Percentiles rank a stretch among this genome's conserved stretches.
Conservation (phyloP, 2,329 filamentous ascomycete species). For the Hypoxylon sp. region DNA sequence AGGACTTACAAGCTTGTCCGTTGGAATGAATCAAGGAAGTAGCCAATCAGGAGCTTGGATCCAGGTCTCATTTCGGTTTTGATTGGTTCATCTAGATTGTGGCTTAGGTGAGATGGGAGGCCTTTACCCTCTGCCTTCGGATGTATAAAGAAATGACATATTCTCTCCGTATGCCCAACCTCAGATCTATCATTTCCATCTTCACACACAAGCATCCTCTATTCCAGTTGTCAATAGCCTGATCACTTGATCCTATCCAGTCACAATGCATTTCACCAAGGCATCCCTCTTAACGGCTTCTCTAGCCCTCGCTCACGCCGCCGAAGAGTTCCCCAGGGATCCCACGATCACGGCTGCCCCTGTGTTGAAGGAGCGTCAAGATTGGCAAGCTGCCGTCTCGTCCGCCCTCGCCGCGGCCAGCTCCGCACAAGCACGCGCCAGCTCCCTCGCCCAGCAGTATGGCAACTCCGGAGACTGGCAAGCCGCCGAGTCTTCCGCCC, state of each 20-base stretch:
- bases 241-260: constrained; percentile 9
- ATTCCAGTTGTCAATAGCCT: constrained; percentile 3
- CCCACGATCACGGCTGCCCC: constrained; percentile 38
- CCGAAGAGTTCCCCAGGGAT: constrained; percentile 25
- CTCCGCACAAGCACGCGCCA: constrained; percentile 25
- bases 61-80: neutral
- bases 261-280: constrained; percentile 35
- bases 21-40: constrained; percentile 5
- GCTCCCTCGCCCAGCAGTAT: constrained; percentile 23
- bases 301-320: constrained; percentile 31
- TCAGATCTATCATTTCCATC: neutral
- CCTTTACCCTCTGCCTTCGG: neutral
- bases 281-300: constrained; percentile 33
- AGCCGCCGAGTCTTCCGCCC: constrained; percentile 12
- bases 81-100: constrained; percentile 4
- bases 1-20: constrained; percentile 9
- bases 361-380: constrained; percentile 23
- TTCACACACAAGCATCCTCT: constrained; percentile 6
- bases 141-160: constrained; percentile 32
- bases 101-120: constrained; percentile 10
- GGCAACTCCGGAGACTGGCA: constrained; percentile 1
- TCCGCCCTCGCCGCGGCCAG: constrained; percentile 30
- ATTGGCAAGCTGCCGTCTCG: constrained; percentile 25
- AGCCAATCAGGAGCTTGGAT: constrained; percentile 12
- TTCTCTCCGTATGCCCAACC: neutral